Base-by-base conservation (phyloP, 2,329 filamentous ascomycete genomes). In the Botryotinia narcissicola region DNA sequence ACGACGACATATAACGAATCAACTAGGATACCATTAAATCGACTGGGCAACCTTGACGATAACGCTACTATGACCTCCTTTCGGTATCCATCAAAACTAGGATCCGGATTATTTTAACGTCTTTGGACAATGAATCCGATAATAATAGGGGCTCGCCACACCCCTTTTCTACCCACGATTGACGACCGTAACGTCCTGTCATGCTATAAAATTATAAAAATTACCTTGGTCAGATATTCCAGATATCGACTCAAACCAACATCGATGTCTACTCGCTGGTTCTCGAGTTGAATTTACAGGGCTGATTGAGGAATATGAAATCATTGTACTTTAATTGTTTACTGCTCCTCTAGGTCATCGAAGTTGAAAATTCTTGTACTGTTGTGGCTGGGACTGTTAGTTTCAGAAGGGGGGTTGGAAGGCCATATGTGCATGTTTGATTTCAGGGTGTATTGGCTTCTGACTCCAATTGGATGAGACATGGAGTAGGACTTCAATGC, bases 31-130 rank as follows among this genome's bases (percentile, higher is more conserved):
- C 77, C 76, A 75, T 75, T 80, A 80, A 78, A 80, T 77, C 79
- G 79, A 80, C 75, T 79, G 79, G 79, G 79, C 79, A 80, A 80
- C 79, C 79, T 80, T 80, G 73, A 80, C 75, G 79, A 79, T 74
- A 79, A 80, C 78, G 79, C 78, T 78, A 77, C 75, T 75, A 80
- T 77, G 78, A 79, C 76, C 74, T 76, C 75, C 73, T 75, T 76
- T 69, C 70, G 71, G 71, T 72, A 60, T 72, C 70, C 70, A 44
- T 46, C 35, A 44, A 67, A 67, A 46, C 29, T 60, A 67, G 70
- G 70, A 72, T 67, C 48, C 70, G 62, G 70, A 67, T 37, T 66
- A 44, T 72, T 67, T 67, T 68, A 59, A 67, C 70, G 46, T 72
- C 70, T 68, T 68, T 68, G 70, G 62, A 72, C 70, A 68, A 57